Conservation (phyloP, 306 rosid species). For the Lupinus albus region DNA sequence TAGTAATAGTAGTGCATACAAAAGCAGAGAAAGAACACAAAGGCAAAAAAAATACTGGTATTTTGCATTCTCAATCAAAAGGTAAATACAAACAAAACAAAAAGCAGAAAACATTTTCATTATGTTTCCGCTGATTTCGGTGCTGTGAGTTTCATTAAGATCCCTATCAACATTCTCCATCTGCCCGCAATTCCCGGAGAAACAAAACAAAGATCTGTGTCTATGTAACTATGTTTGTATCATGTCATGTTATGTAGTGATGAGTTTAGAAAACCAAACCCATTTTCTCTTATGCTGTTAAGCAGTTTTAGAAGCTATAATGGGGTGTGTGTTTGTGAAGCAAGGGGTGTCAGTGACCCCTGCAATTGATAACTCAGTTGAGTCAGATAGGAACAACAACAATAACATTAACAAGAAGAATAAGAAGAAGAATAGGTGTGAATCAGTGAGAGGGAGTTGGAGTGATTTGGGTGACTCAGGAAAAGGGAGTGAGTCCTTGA, state of each 20-base stretch:
- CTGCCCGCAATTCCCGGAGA: slow-evolving; percentile 77
- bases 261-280: slow-evolving; percentile 14
- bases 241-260: not conserved
- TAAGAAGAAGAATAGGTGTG: slow-evolving; percentile 42
- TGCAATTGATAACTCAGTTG: slow-evolving; percentile 74
- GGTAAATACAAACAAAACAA: not conserved
- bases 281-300: slow-evolving; percentile 27
- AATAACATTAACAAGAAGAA: slow-evolving; percentile 9
- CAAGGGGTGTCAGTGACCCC: slow-evolving; percentile 93
- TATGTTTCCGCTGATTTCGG: slow-evolving; percentile 64
- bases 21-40: slow-evolving; percentile 36
- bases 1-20: slow-evolving; percentile 32
- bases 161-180: slow-evolving; percentile 37
- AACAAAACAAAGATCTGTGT: slow-evolving; percentile 9
- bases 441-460: slow-evolving; percentile 53
- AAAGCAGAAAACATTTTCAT: not conserved
- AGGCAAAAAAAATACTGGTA: not conserved
- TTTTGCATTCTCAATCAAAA: slow-evolving; percentile 30
- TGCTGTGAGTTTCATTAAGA: slow-evolving; percentile 44
- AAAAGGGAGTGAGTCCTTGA: slow-evolving; percentile 63
- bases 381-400: slow-evolving; percentile 38
- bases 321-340: slow-evolving; percentile 95
- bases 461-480: slow-evolving; percentile 82
- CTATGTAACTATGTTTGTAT: not conserved
- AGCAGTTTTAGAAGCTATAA: slow-evolving; percentile 40